Evolutionary conservation across 1,284 basidiomycete species (phyloP), one percentile per base, ranked within the genome.

Genomic region (Porogramme epimiltina): DNA sequence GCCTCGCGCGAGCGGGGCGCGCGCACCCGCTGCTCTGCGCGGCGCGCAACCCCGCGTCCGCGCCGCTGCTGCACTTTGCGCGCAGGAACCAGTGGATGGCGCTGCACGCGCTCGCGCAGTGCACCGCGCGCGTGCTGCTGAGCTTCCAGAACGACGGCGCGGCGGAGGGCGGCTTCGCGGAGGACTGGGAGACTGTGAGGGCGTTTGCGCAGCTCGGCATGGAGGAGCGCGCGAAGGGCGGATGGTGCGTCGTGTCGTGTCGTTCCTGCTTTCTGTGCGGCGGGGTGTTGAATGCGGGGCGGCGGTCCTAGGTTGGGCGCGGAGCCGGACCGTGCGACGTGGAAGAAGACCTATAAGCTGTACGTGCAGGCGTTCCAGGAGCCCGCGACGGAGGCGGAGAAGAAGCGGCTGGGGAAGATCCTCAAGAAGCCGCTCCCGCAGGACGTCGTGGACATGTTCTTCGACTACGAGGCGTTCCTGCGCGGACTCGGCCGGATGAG

Each of bases 401-500:
- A 82, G 61, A 84, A 82, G 68, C 82, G 80, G 64, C 72, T 89
- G 3, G 73, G 74, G 11, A 72, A 70, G 51, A 58, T 89, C 18
- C 58, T 89, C 42, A 84, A 76, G 61, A 83, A 80, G 55, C 77
- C 82, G 0, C 60, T 87, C 4, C 76, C 75, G 0, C 69, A 75
- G 18, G 76, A 80, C 9, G 68, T 89, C 28, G 73, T 75, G 16
- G 70, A 74, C 22, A 78, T 79, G 22, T 72, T 94, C 38, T 93
- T 95, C 70, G 79, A 79, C 19, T 91, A 87, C 61, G 81, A 89
- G 16, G 81, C 79, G 2, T 93, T 93, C 67, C 72, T 91, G 28
- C 76, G 79, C 37, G 79, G 85, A 0, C 70, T 95, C n/a, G 91
- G 92, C 0, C 78, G 88, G 41, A 91, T 93, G 81, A 91, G 83